Base-by-base conservation (phyloP, 306 rosid genomes). In the Ochetophila trinervis region DNA sequence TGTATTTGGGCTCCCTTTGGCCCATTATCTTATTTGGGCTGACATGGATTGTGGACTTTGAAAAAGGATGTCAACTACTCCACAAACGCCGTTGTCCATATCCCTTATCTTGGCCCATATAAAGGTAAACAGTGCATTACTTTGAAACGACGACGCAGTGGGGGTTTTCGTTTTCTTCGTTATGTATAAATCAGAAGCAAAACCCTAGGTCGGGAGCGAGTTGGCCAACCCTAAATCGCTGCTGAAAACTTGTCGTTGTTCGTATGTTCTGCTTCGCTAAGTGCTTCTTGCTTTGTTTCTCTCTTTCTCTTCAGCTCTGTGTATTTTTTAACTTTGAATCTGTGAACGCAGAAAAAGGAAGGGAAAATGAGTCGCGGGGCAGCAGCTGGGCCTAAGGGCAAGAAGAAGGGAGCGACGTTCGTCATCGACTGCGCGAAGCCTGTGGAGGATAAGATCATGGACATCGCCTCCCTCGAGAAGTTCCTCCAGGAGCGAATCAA, bases 401-500 rank as follows among this genome's bases (percentile, higher is more conserved):
- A 83, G 74, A 84, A 80, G 81, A 80, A 80, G 79, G 85, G 75
- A 23, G 85, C 42, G 30, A 50, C 77, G 9, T 84, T 84, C 64
- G 74, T 75, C 24, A 72, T 84, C 68, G 88, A 84, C 62, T 84
- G 88, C 68, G 34, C 69, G 6, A 84, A 80, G 85, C 88, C 88
- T 0, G 88, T 80, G 12, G 88, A 84, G 54, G 88, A 84, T 72
- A 80, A 78, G 72, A 80, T 84, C 53, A 80, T 84, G 88, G 85
- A 84, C 55, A 72, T 84, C 68, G 88, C 85, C n/a, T 77, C 85
- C 20, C 32, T 84, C 4, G 88, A 80, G 70, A 80, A 84, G 78
- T 84, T 84, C 76, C 88, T 84, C 8, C 79, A 74, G 51, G 88
- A 80, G 67, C 70, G 88, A 79, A 80, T 84, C 66, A 84, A 84